A percentile compares a stretch with the other conserved stretches of the same genome.
These are phyloP conservation scores for Leccinum arenicola DNA, from an alignment of 768 basidiomycete genomes.

Conservation along the genomic window DNA sequence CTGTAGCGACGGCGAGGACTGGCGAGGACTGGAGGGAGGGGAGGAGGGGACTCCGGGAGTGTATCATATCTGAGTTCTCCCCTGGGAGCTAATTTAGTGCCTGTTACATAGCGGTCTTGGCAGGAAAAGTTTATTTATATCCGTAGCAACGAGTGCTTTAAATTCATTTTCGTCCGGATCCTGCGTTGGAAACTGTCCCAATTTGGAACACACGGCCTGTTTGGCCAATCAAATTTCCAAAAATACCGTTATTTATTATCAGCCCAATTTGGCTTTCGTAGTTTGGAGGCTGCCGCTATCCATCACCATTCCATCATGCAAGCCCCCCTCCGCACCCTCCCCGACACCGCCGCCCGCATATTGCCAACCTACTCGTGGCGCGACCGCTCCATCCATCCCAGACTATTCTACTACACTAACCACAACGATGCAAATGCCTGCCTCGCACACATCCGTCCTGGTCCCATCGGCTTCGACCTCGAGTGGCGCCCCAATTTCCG, in stretches of 20 bases:
- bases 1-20: neutral
- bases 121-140: constrained; percentile 32
- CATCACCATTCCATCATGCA: constrained; percentile 10
- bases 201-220: constrained; percentile 11
- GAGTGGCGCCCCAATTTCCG: constrained; percentile 71
- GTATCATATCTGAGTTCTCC: constrained; percentile 1
- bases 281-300: constrained; percentile 3
- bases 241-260: constrained; percentile 16
- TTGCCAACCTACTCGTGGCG: constrained; percentile 26
- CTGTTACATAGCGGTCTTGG: constrained; percentile 32
- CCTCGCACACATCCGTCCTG: constrained; percentile 21
- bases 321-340: neutral
- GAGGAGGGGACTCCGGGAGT: neutral
- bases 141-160: constrained; percentile 10
- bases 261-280: constrained; percentile 16
- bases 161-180: constrained; percentile 21
- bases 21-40: neutral
- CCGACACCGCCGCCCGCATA: neutral
- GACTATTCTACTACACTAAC: constrained; percentile 33
- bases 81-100: constrained; percentile 25
- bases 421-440: constrained; percentile 28
- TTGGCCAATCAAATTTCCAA: constrained; percentile 24
- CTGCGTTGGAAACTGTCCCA: constrained; percentile 7
- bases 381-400: constrained; percentile 6
- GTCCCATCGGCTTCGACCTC: constrained; percentile 63